Conservation (phyloP, 2,329 filamentous ascomycete species). For the Blastomyces percursus region DNA sequence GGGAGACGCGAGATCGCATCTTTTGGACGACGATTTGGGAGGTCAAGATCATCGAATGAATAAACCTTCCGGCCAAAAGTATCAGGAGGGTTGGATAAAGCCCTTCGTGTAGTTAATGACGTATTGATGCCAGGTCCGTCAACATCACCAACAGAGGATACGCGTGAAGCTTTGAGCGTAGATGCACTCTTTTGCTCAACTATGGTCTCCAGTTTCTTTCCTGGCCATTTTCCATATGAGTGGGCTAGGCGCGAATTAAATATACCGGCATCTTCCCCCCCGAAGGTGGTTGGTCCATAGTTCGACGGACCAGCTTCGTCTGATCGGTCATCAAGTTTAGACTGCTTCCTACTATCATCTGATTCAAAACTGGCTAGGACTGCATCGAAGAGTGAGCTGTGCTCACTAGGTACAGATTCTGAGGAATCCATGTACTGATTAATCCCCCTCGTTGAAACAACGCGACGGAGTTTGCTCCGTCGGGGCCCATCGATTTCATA, state of each 20-base stretch:
- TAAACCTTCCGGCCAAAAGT: constrained; percentile 15
- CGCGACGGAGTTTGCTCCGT: constrained; percentile 13
- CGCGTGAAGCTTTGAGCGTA: constrained; percentile 15
- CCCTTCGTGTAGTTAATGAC: not conserved
- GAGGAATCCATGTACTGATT: constrained; percentile 20
- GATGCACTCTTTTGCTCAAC: constrained; percentile 19
- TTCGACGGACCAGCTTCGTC: constrained; percentile 25
- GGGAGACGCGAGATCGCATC: constrained; percentile 6
- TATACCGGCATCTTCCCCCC: not conserved
- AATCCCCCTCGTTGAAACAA: constrained; percentile 15
- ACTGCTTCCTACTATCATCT: constrained; percentile 12
- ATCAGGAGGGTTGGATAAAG: not conserved
- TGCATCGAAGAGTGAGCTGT: constrained; percentile 31
- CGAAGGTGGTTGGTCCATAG: not conserved
- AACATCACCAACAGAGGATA: constrained; percentile 7
- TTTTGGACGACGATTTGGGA: constrained; percentile 12
- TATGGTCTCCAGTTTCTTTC: constrained; percentile 20
- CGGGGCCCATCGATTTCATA: constrained; percentile 5
- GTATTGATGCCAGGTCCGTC: constrained; percentile 5
- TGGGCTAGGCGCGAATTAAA: not conserved
- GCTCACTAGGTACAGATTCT: constrained; percentile 26
- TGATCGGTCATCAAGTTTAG: constrained; percentile 6
- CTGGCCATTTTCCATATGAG: constrained; percentile 15
- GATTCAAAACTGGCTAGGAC: constrained; percentile 22
- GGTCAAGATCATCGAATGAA: constrained; percentile 20